A percentile compares a stretch with the other conserved stretches of the same genome.
phyloP scores from a whole-genome alignment of 495 filamentous ascomycete genomes.

The Talaromyces liani region DNA sequence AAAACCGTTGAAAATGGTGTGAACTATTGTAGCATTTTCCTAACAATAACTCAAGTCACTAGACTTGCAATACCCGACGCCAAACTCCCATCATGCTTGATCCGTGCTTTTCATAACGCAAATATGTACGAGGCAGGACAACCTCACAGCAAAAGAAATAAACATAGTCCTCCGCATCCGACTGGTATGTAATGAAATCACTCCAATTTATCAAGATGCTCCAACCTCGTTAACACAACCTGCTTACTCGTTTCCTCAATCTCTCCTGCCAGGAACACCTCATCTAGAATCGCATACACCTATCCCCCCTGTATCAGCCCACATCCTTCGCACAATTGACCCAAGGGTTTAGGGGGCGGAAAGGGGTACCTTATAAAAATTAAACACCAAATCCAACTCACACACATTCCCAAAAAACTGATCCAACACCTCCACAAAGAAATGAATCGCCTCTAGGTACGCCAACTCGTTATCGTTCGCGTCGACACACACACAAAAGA shows the following conservation, averaged over 20 bases:
- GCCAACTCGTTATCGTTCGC: slow-evolving; percentile 98
- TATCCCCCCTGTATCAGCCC: slow-evolving; percentile 25
- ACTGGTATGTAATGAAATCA: slow-evolving; percentile 25
- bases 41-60: neutral
- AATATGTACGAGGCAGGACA: neutral
- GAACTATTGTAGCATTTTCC: neutral
- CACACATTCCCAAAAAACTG: slow-evolving; percentile 98
- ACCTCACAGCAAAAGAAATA: neutral
- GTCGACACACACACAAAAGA: slow-evolving; percentile 98
- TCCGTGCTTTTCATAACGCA: neutral
- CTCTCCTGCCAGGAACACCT: slow-evolving; percentile 94
- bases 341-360: neutral
- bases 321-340: neutral
- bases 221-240: slow-evolving; percentile 87
- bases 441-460: slow-evolving; percentile 96
- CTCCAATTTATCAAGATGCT: slow-evolving; percentile 95
- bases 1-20: neutral
- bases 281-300: slow-evolving; percentile 97
- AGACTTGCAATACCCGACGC: slow-evolving; percentile 2
- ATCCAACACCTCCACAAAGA: slow-evolving; percentile 98
- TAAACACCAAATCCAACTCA: slow-evolving; percentile 97
- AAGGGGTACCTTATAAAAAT: slow-evolving; percentile 78
- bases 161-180: neutral
- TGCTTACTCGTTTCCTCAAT: slow-evolving; percentile 98
- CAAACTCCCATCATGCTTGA: slow-evolving; percentile 6